A percentile compares a stretch with the other conserved stretches of the same genome.
Evolutionary conservation across 164 flowering plant species (phyloP).

Genomic region (Dillenia turbinata): DNA sequence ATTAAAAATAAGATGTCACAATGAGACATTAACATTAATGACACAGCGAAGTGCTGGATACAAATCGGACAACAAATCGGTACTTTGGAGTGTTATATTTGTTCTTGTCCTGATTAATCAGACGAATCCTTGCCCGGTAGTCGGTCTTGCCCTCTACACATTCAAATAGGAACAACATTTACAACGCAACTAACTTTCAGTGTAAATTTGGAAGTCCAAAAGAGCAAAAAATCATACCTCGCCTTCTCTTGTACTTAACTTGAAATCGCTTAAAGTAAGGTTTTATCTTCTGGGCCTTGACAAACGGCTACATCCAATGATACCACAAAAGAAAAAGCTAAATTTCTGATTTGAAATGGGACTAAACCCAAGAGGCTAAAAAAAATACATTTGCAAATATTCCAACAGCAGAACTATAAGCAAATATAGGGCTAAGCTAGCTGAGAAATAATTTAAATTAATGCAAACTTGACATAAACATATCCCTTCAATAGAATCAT

Average conservation of each 20-base stretch:
- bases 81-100: constrained; percentile 91
- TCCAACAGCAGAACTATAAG: too few species aligned
- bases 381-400: too few species aligned
- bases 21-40: neutral
- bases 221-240: constrained; percentile 23
- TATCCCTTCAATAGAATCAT: too few species aligned
- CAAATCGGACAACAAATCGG: constrained; percentile 83
- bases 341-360: too few species aligned
- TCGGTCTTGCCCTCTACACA: constrained; percentile 84
- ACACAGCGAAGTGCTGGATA: constrained; percentile 24
- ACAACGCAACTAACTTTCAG: neutral
- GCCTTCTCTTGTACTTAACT: constrained; percentile 52
- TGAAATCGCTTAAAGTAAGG: constrained; percentile 52
- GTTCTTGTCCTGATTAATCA: constrained; percentile 91
- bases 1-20: too few species aligned
- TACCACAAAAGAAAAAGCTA: too few species aligned
- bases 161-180: neutral
- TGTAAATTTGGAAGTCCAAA: neutral
- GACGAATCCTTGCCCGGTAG: constrained; percentile 76
- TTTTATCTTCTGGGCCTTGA: constrained; percentile 44
- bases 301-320: constrained; percentile 28
- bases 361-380: too few species aligned
- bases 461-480: too few species aligned
- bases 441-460: too few species aligned
- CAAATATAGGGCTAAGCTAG: too few species aligned